Conservation (phyloP, 768 basidiomycete species). For the Kwoniella heveanensis region DNA sequence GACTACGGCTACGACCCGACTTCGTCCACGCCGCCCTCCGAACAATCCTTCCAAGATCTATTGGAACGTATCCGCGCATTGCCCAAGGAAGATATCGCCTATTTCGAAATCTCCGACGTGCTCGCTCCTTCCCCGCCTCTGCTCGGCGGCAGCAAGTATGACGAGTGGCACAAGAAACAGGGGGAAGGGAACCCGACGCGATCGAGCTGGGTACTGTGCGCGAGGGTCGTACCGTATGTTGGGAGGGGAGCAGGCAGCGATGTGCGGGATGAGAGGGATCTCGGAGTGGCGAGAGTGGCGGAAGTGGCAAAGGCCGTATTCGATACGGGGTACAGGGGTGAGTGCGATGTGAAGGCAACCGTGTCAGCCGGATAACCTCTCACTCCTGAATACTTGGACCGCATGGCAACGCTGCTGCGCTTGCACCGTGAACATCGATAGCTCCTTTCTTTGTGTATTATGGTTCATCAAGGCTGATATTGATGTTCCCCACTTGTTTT, state of each 20-base stretch:
- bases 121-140: conserved; percentile 14
- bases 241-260: conserved; percentile 21
- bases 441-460: too few relatives aligned
- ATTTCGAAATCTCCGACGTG: conserved; percentile 42
- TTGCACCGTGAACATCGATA: too few relatives aligned
- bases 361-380: too few relatives aligned
- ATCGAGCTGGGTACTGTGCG: conserved; percentile 23
- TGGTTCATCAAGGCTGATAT: too few relatives aligned
- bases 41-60: conserved; percentile 24
- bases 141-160: conserved; percentile 16
- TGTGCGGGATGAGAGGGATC: conserved; percentile 7
- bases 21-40: conserved; percentile 14
- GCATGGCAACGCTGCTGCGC: too few relatives aligned
- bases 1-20: conserved; percentile 45
- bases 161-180: conserved; percentile 18
- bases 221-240: conserved; percentile 19
- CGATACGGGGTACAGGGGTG: conserved; percentile 25
- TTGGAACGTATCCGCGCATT: conserved; percentile 13
- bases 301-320: conserved; percentile 25
- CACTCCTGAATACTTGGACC: too few relatives aligned
- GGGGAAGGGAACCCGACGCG: conserved; percentile 1
- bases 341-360: not conserved
- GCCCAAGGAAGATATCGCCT: conserved; percentile 43
- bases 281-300: conserved; percentile 16
- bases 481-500: too few relatives aligned